phyloP scores from a whole-genome alignment of 1,139 yeast genomes.

The Geotrichum citri-aurantii region DNA sequence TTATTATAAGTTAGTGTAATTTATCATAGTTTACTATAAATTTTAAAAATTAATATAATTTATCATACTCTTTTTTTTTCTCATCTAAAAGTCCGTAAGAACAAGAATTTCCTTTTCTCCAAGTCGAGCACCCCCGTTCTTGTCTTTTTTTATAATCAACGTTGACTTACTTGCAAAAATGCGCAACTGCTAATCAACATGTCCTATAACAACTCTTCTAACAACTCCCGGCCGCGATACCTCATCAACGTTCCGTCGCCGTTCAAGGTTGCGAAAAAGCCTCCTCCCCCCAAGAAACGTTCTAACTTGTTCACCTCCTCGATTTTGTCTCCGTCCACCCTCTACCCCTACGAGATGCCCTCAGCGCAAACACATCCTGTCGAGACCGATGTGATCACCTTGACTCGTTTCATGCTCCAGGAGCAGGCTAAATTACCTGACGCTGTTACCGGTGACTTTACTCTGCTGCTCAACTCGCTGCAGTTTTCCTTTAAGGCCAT shows the following conservation, averaged over 20 bases:
- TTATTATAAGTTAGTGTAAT: too few relatives aligned
- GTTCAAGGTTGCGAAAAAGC: neutral
- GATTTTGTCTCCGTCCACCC: neutral
- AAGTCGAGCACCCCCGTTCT: neutral
- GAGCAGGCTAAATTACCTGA: constrained; percentile 58
- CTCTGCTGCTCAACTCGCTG: constrained; percentile 75
- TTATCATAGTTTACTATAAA: too few relatives aligned
- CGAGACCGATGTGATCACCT: constrained; percentile 78
- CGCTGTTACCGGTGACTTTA: constrained; percentile 80
- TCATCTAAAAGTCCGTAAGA: neutral
- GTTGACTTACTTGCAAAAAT: neutral
- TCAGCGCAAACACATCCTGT: neutral
- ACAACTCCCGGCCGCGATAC: neutral
- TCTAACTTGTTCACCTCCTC: neutral
- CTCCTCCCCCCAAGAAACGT: neutral
- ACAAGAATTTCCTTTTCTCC: neutral
- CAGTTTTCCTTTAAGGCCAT: constrained; percentile 96
- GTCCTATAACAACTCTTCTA: neutral
- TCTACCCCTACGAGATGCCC: neutral
- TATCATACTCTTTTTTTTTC: neutral
- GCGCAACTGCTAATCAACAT: neutral
- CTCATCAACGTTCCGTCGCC: neutral
- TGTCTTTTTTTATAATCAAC: neutral
- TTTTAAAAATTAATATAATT: too few relatives aligned
- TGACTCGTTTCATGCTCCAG: constrained; percentile 82